These are phyloP conservation scores for Blastocystis hominis DNA, from an alignment of 352 stramenopile species.

Conservation along the genomic window DNA sequence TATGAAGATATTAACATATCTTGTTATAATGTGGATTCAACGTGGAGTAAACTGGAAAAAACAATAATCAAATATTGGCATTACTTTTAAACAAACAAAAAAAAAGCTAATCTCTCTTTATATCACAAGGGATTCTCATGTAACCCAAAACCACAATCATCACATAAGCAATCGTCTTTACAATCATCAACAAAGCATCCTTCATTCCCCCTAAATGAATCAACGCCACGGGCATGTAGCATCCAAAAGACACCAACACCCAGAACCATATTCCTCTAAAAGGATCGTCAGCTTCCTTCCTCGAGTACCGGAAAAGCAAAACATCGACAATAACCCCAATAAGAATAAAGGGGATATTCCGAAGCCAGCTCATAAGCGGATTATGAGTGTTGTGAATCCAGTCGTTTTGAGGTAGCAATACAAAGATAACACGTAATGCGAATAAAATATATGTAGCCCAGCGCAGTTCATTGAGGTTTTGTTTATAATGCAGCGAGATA, in stretches of 20 bases:
- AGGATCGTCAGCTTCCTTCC: not conserved
- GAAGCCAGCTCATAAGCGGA: not conserved
- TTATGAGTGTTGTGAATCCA: conserved; percentile 14
- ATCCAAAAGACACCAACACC: not conserved
- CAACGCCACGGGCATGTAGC: conserved; percentile 6
- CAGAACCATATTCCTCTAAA: not conserved
- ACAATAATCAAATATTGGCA: too few species aligned
- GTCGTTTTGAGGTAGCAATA: conserved; percentile 31
- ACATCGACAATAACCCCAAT: not conserved
- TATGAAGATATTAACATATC: too few species aligned
- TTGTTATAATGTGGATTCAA: too few species aligned
- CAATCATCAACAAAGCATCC: not conserved
- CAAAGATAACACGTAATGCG: not conserved
- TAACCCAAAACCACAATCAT: not conserved
- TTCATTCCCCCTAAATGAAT: not conserved
- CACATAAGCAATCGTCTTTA: conserved; percentile 7
- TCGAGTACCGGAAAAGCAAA: not conserved
- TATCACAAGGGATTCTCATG: not conserved
- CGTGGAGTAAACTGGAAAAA: too few species aligned
- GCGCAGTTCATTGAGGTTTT: not conserved
- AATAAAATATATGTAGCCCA: not conserved
- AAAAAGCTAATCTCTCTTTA: not conserved
- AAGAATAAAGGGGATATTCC: not conserved
- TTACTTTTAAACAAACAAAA: too few species aligned
- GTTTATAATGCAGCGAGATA: not conserved